Percentiles rank a stretch among this genome's conserved stretches.
Evolutionary conservation across 2,329 filamentous ascomycete genomes (phyloP).

Genomic region (Alternaria panax): DNA sequence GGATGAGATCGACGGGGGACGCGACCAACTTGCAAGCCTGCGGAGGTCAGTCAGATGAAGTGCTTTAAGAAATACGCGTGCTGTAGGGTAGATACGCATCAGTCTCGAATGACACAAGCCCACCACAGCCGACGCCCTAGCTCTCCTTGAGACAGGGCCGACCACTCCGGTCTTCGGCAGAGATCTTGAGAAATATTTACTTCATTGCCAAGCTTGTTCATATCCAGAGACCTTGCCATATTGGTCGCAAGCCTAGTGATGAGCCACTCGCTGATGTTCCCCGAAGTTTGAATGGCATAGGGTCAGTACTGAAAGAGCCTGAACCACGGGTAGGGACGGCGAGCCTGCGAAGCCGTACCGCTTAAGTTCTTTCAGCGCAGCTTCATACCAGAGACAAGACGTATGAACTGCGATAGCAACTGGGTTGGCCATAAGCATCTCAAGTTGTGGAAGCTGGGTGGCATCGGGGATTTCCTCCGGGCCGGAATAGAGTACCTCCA

Average conservation of each 20-base stretch:
- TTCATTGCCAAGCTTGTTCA: slow-evolving; percentile 22
- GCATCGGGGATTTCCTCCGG: slow-evolving; percentile 8
- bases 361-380: slow-evolving; percentile 18
- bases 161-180: slow-evolving; percentile 17
- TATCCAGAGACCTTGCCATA: slow-evolving; percentile 18
- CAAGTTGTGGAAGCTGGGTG: slow-evolving; percentile 13
- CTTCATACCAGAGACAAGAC: slow-evolving; percentile 20
- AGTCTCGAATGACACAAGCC: slow-evolving; percentile 21
- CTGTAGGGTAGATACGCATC: slow-evolving; percentile 2
- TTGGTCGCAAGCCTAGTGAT: slow-evolving; percentile 17
- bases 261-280: slow-evolving; percentile 22
- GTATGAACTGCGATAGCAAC: slow-evolving; percentile 12
- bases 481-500: slow-evolving; percentile 17
- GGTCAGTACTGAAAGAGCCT: slow-evolving; percentile 14
- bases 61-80: background rate
- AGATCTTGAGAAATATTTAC: slow-evolving; percentile 9
- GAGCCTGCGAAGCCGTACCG: slow-evolving; percentile 7
- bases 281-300: slow-evolving; percentile 22
- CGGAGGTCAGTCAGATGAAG: background rate
- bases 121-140: slow-evolving; percentile 19
- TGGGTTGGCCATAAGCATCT: slow-evolving; percentile 1
- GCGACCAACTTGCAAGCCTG: slow-evolving; percentile 20
- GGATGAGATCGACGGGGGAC: slow-evolving; percentile 18
- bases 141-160: slow-evolving; percentile 7
- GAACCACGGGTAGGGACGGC: slow-evolving; percentile 10